Percentiles rank a stretch among this genome's conserved stretches.
These are phyloP conservation scores for Albizia julibrissin DNA, from an alignment of 306 rosid species.

Conservation along the genomic window DNA sequence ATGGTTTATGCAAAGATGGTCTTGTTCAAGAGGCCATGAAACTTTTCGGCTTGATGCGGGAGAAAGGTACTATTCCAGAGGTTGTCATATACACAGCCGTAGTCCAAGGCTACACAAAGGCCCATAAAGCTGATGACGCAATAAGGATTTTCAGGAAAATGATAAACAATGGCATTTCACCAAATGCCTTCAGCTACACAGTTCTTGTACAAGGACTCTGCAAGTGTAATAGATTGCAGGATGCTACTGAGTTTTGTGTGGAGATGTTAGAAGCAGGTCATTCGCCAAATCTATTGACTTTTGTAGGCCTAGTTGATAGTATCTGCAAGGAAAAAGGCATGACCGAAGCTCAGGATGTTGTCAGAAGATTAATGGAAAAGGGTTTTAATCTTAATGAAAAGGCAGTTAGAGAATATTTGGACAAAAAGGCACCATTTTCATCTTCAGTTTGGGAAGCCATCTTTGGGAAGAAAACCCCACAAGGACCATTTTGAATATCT, in stretches of 20 bases:
- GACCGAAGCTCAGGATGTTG: conserved; percentile 59
- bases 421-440: conserved; percentile 66
- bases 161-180: conserved; percentile 67
- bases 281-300: conserved; percentile 74
- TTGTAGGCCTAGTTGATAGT: conserved; percentile 65
- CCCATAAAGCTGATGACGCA: conserved; percentile 74
- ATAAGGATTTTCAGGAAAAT: conserved; percentile 81
- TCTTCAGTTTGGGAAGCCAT: conserved; percentile 72
- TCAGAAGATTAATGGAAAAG: conserved; percentile 62
- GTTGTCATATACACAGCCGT: conserved; percentile 90
- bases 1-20: conserved; percentile 95
- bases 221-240: conserved; percentile 51
- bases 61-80: conserved; percentile 92
- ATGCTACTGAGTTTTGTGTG: conserved; percentile 64
- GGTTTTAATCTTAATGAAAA: conserved; percentile 73
- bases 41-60: conserved; percentile 82
- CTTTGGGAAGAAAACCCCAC: conserved; percentile 57
- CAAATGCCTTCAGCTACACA: conserved; percentile 79
- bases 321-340: conserved; percentile 64
- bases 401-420: conserved; percentile 67
- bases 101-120: conserved; percentile 82
- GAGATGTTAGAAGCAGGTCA: conserved; percentile 89
- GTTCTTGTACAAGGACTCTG: conserved; percentile 74
- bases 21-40: conserved; percentile 93
- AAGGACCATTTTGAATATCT: conserved; percentile 50